Evolutionary conservation across 768 basidiomycete genomes (phyloP).

Genomic region (Boletus fagicola): DNA sequence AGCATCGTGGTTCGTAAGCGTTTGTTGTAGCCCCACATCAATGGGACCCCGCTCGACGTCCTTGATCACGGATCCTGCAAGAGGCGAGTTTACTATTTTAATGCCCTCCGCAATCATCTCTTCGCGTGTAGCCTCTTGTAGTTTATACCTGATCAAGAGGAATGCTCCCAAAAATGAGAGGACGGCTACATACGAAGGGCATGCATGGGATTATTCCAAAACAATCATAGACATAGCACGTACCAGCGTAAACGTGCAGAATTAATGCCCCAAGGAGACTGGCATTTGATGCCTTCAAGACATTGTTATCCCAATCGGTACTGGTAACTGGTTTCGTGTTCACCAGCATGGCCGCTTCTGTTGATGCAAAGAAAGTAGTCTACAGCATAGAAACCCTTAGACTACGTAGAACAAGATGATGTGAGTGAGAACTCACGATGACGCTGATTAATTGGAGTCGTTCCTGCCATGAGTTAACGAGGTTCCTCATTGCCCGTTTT

Average conservation of each 20-base stretch:
- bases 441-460: constrained; percentile 59
- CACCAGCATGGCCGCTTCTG: constrained; percentile 51
- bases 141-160: constrained; percentile 53
- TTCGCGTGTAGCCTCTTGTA: constrained; percentile 51
- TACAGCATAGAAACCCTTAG: constrained; percentile 20
- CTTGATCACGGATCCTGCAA: constrained; percentile 5
- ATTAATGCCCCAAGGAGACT: constrained; percentile 52
- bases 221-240: constrained; percentile 11
- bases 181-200: constrained; percentile 29
- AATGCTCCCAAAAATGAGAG: constrained; percentile 56
- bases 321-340: constrained; percentile 36
- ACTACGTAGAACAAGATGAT: background rate
- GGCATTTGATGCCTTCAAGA: constrained; percentile 41
- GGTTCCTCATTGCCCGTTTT: constrained; percentile 45
- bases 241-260: constrained; percentile 52
- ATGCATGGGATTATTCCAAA: background rate
- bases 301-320: constrained; percentile 8
- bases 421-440: constrained; percentile 42
- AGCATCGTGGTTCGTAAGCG: background rate
- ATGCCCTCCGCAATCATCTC: constrained; percentile 40
- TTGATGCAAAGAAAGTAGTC: constrained; percentile 64
- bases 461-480: constrained; percentile 63
- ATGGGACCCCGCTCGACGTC: constrained; percentile 15
- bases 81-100: constrained; percentile 24
- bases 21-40: background rate